These are phyloP conservation scores for Cyberlindnera euphorbiiphila DNA, from an alignment of 805 yeast species.

Conservation along the genomic window DNA sequence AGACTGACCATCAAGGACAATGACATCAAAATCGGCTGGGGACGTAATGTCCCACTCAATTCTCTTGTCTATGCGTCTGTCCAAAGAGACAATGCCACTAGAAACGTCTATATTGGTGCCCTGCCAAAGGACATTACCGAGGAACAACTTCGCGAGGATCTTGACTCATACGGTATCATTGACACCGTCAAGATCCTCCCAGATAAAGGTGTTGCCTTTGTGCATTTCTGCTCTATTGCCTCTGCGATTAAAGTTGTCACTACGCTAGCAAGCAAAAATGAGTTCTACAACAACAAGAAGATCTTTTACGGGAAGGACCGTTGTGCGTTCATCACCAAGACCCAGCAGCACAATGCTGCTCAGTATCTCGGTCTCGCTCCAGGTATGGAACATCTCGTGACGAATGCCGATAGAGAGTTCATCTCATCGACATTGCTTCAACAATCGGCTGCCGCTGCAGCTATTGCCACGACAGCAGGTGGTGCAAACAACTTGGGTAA, in stretches of 20 bases:
- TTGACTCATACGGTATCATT: slow-evolving; percentile 72
- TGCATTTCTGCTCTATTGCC: slow-evolving; percentile 82
- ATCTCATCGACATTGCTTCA: slow-evolving; percentile 75
- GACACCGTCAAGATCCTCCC: slow-evolving; percentile 78
- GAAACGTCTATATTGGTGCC: slow-evolving; percentile 88
- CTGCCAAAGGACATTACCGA: slow-evolving; percentile 65
- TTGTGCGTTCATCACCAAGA: slow-evolving; percentile 89
- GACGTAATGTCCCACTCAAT: slow-evolving; percentile 69
- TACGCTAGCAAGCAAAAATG: slow-evolving; percentile 57
- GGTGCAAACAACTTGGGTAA: slow-evolving; percentile 91
- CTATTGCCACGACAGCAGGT: slow-evolving; percentile 91
- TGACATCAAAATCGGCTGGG: slow-evolving; percentile 92
- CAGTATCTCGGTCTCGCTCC: slow-evolving; percentile 90
- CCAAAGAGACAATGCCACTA: slow-evolving; percentile 82
- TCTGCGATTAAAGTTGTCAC: slow-evolving; percentile 86
- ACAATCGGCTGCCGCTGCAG: slow-evolving; percentile 97
- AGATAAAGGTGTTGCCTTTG: slow-evolving; percentile 83
- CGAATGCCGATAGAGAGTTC: slow-evolving; percentile 57
- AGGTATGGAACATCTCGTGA: slow-evolving; percentile 76
- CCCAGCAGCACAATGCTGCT: slow-evolving; percentile 96
- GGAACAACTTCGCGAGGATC: slow-evolving; percentile 61
- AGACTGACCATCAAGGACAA: slow-evolving; percentile 75
- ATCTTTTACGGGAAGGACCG: slow-evolving; percentile 92
- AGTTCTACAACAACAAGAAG: slow-evolving; percentile 70
- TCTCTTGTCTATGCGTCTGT: slow-evolving; percentile 75